Evolutionary conservation across 2,329 filamentous ascomycete species (phyloP), one percentile per base, ranked within the genome.

Genomic region (Aspergillus luchuensis): DNA sequence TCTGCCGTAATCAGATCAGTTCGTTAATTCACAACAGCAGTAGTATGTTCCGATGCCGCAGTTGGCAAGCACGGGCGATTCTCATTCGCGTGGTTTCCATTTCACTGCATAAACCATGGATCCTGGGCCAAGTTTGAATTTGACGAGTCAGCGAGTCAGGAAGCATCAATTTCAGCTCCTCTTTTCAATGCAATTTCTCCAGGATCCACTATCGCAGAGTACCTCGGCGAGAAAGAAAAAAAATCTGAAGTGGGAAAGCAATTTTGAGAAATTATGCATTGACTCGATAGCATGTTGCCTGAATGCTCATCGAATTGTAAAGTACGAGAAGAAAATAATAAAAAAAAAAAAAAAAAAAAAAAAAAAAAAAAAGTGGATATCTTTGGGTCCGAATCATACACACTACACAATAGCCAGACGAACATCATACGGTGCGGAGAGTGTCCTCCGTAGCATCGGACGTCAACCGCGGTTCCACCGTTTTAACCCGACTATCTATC

Each of bases 401-500:
- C 33, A 36, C 5, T 45, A 36, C 11, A 36, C 33, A 36, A 2
- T 36, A 13, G 13, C 5, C 11, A 48, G 45, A 38, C 36, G 36
- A 59, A 33, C 47, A 59, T 59, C 60, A 59, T 62, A 62, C 60
- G 60, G 57, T 59, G 52, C 39, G 60, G 51, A 58, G 51, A 55
- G 49, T 23, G n/a, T 36, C 21, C 30, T 21, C 49, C 45, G 45
- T 17, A 30, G 45, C 45, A 49, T 38, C 19, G 57, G 45, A 49
- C 30, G 41, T 48, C 57, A 56, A 55, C 60, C 57, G 48, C 55
- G 33, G 60, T 48, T 59, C 57, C 56, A 59, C 53, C 36, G 51
- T 25, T 51, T 30, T 25, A 54, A 38, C 51, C 41, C 33, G 33
- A 53, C 25, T 19, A 19, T n/a, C 17, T 11, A 7, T 10, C 19